phyloP scores from a whole-genome alignment of 306 rosid species.

The Adenanthera pavonina region DNA sequence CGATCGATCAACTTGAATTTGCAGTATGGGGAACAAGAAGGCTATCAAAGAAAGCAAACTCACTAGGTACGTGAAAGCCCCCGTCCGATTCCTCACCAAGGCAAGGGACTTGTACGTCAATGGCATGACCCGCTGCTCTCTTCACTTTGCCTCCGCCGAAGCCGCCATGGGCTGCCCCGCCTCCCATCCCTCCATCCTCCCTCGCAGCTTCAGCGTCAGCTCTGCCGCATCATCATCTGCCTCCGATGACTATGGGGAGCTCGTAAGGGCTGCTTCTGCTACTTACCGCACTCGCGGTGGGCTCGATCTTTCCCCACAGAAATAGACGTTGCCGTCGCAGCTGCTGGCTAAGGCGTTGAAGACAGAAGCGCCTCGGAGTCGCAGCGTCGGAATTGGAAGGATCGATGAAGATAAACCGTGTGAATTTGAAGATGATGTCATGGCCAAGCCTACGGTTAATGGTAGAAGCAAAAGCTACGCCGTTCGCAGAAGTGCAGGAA shows the following conservation, averaged over 20 bases:
- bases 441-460: slow-evolving; percentile 30
- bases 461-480: slow-evolving; percentile 64
- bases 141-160: slow-evolving; percentile 32
- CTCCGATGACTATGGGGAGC: slow-evolving; percentile 55
- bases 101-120: slow-evolving; percentile 59
- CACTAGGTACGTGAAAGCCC: slow-evolving; percentile 45
- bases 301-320: not conserved
- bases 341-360: not conserved
- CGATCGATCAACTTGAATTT: no score
- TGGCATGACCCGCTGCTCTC: slow-evolving; percentile 52
- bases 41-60: slow-evolving; percentile 35
- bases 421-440: slow-evolving; percentile 51
- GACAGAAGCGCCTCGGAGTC: slow-evolving; percentile 42
- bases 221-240: slow-evolving; percentile 33
- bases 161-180: slow-evolving; percentile 47
- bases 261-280: slow-evolving; percentile 51
- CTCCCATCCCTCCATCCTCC: slow-evolving; percentile 33
- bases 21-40: slow-evolving; percentile 36
- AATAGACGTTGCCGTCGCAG: not conserved
- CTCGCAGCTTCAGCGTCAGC: slow-evolving; percentile 58
- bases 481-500: not conserved
- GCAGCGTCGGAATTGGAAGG: slow-evolving; percentile 57
- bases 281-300: not conserved
- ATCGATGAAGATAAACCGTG: slow-evolving; percentile 70
- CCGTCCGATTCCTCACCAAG: slow-evolving; percentile 49